A percentile compares a stretch with the other conserved stretches of the same genome.
These are phyloP conservation scores for Magnaporthales sp. DNA, from an alignment of 2,329 filamentous ascomycete species.

Conservation along the genomic window DNA sequence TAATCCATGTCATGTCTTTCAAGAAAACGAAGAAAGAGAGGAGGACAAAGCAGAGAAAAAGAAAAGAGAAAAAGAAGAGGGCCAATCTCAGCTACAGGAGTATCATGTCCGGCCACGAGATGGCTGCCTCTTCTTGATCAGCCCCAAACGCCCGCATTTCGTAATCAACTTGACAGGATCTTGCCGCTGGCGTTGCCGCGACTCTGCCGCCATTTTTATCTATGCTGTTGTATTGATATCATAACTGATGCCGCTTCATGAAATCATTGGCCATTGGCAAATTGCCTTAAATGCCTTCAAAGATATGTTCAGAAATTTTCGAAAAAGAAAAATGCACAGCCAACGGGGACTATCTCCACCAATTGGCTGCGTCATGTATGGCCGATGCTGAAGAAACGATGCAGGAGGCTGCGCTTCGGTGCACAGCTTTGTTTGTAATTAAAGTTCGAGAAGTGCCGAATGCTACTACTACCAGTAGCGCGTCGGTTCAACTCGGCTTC, in stretches of 20 bases:
- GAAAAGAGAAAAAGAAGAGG: neutral
- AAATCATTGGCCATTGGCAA: neutral
- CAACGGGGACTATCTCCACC: neutral
- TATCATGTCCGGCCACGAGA: neutral
- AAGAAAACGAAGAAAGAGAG: neutral
- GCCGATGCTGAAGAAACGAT: slow-evolving; percentile 27
- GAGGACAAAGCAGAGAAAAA: neutral
- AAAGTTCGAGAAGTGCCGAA: neutral
- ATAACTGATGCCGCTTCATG: neutral
- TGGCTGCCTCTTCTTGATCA: neutral
- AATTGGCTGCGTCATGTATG: neutral
- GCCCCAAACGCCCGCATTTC: neutral
- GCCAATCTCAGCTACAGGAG: neutral
- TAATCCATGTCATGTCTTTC: neutral
- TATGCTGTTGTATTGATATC: neutral
- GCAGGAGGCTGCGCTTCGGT: slow-evolving; percentile 27
- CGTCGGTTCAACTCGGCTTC: slow-evolving; percentile 36
- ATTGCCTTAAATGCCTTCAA: neutral
- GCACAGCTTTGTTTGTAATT: slow-evolving; percentile 18
- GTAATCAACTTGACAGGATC: neutral
- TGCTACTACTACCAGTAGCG: slow-evolving; percentile 3
- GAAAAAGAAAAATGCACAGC: neutral
- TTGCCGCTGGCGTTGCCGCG: neutral
- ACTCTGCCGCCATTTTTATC: neutral
- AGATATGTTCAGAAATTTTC: neutral